A percentile compares a stretch with the other conserved stretches of the same genome.
phyloP scores from a whole-genome alignment of 179 eudicot genomes.

The Silene coronaria region DNA sequence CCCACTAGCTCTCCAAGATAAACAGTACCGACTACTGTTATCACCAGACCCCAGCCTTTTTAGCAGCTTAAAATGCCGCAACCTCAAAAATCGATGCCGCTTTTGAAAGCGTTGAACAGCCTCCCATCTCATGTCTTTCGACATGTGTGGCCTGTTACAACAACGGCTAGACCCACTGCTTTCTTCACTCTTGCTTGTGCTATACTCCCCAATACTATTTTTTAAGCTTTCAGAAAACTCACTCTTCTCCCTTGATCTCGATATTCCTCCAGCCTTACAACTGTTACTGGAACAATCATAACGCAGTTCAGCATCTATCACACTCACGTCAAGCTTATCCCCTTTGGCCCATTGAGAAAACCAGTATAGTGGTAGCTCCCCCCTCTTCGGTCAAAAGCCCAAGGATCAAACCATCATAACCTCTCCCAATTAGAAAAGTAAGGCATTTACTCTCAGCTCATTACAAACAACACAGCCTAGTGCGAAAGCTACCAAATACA shows the following conservation, averaged over 20 bases:
- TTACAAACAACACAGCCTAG: too few relatives aligned
- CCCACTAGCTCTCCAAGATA: conserved; percentile 69
- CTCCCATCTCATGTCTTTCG: conserved; percentile 75
- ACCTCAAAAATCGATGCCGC: conserved; percentile 41
- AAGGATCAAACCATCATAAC: too few relatives aligned
- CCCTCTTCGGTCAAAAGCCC: too few relatives aligned
- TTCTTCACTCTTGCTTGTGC: conserved; percentile 69
- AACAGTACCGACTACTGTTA: conserved; percentile 78
- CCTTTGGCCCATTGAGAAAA: too few relatives aligned
- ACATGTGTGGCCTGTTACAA: conserved; percentile 72
- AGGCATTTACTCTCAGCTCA: too few relatives aligned
- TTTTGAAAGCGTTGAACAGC: conserved; percentile 43
- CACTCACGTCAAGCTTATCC: conserved; percentile 25
- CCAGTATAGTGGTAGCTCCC: too few relatives aligned
- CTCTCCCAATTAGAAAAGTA: too few relatives aligned
- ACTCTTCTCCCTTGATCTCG: conserved; percentile 48
- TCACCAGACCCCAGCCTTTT: conserved; percentile 81
- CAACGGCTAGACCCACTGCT: conserved; percentile 56
- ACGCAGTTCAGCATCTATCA: conserved; percentile 23
- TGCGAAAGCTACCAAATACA: too few relatives aligned
- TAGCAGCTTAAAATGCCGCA: conserved; percentile 65
- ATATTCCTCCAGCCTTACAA: conserved; percentile 35
- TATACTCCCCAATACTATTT: conserved; percentile 71
- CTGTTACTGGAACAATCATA: conserved; percentile 17
- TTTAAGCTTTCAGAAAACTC: conserved; percentile 76